Conservation (phyloP, 2,329 filamentous ascomycete genomes). For the Aspergillus japonicus region DNA sequence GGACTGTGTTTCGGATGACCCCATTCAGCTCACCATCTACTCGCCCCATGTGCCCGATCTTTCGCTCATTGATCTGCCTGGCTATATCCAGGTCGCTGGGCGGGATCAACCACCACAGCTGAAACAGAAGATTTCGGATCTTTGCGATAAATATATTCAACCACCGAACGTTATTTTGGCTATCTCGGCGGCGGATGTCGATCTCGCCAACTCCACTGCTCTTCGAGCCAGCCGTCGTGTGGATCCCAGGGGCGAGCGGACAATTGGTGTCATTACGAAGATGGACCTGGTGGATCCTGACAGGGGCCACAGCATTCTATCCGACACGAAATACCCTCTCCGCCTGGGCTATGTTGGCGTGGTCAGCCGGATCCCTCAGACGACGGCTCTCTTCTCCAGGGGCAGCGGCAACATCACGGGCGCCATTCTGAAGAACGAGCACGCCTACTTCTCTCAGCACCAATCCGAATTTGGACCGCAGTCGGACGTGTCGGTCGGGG, state of each 20-base stretch:
- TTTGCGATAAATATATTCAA: slow-evolving; percentile 98
- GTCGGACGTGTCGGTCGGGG: slow-evolving; percentile 74
- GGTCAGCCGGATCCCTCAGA: slow-evolving; percentile 74
- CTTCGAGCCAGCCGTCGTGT: slow-evolving; percentile 85
- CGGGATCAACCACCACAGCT: slow-evolving; percentile 86
- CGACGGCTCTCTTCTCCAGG: slow-evolving; percentile 73
- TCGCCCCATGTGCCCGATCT: slow-evolving; percentile 94
- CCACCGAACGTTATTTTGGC: slow-evolving; percentile 93
- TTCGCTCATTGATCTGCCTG: slow-evolving; percentile 91
- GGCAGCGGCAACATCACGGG: slow-evolving; percentile 75
- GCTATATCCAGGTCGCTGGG: slow-evolving; percentile 94
- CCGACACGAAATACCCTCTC: slow-evolving; percentile 88
- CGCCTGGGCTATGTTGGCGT: slow-evolving; percentile 96
- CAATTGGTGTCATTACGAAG: slow-evolving; percentile 98
- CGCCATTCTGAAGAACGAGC: slow-evolving; percentile 84
- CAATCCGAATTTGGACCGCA: slow-evolving; percentile 74
- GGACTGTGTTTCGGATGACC: slow-evolving; percentile 93
- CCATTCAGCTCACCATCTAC: slow-evolving; percentile 92
- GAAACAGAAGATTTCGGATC: slow-evolving; percentile 91
- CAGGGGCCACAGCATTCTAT: slow-evolving; percentile 74
- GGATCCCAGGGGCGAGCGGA: slow-evolving; percentile 90
- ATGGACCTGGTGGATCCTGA: slow-evolving; percentile 92
- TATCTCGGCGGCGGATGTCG: slow-evolving; percentile 95
- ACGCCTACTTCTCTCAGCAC: slow-evolving; percentile 80
- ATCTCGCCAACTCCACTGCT: slow-evolving; percentile 93